Evolutionary conservation across 2,329 filamentous ascomycete genomes (phyloP), one percentile per base, ranked within the genome.

Genomic region (Cyphellophora attinorum): DNA sequence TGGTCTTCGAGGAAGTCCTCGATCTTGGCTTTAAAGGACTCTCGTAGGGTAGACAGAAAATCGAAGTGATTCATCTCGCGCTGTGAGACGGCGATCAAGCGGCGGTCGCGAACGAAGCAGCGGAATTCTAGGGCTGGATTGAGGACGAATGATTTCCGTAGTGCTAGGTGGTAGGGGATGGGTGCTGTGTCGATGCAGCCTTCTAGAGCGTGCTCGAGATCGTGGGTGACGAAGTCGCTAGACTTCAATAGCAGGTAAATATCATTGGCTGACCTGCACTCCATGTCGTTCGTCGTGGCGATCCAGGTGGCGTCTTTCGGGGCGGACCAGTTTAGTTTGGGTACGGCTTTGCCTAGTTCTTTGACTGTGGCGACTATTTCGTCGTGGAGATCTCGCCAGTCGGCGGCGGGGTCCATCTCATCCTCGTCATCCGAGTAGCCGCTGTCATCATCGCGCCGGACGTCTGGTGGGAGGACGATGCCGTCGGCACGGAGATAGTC

Each of bases 271-370:
- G 76, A 78, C 3, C 77, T 79, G 60, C 91, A 98, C 58, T 93
- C 85, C 62, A 95, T 81, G 30, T 84, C 93, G 59, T 98, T 98
- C 60, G 70, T 89, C 56, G 73, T 61, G 60, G 79, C 60, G 58
- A 98, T 95, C 81, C 86, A 95, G 14, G 83, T 85, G 6, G 91
- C 91, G 55, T 98, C 91, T 58, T 95, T 94, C 3, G 91, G 91
- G 3, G 86, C 80, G 5, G 88, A 95, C 91, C 91, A 98, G 64
- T 96, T 96, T 30, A 98, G 66, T 60, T 98, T 98, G 1, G 91
- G 91, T 6, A 94, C 88, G 40, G 79, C 76, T 39, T 89, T 89
- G 11, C 85, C 88, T 1, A 96, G 72, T 49, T 88, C 81, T 10
- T 68, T 60, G 42, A 98, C 95, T 27, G 74, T 82, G 15, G 74